Conservation (phyloP, 257 asterid species). For the Solanum sparsipilum region DNA sequence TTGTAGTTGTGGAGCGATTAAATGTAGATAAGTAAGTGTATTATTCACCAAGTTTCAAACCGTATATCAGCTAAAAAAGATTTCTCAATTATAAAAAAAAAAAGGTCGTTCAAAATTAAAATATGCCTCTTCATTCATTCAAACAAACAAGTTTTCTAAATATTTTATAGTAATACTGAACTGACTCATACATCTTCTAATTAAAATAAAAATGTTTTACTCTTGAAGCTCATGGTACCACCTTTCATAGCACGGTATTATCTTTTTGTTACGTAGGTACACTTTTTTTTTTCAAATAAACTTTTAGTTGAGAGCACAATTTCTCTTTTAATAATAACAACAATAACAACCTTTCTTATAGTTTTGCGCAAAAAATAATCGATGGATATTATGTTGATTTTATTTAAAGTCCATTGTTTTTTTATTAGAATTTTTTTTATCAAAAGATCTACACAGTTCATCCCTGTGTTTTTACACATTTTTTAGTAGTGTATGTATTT, state of each 20-base stretch:
- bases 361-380: neutral
- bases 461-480: neutral
- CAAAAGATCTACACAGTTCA: neutral
- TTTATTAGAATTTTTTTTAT: neutral
- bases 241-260: neutral
- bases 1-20: too few relatives aligned
- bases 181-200: neutral
- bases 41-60: neutral
- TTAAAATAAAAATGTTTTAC: neutral
- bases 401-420: too few relatives aligned
- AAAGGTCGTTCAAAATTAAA: neutral
- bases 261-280: neutral
- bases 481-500: neutral
- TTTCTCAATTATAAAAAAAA: neutral
- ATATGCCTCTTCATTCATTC: neutral
- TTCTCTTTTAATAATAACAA: neutral
- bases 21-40: neutral
- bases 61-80: neutral
- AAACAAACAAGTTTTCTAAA: neutral
- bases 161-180: neutral
- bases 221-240: neutral
- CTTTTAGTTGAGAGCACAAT: neutral
- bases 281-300: neutral
- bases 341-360: neutral
- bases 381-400: neutral